Percentiles rank a stretch among this genome's conserved stretches.
These are phyloP conservation scores for Leishmania mexicana DNA, from an alignment of 208 protist species.

Conservation along the genomic window DNA sequence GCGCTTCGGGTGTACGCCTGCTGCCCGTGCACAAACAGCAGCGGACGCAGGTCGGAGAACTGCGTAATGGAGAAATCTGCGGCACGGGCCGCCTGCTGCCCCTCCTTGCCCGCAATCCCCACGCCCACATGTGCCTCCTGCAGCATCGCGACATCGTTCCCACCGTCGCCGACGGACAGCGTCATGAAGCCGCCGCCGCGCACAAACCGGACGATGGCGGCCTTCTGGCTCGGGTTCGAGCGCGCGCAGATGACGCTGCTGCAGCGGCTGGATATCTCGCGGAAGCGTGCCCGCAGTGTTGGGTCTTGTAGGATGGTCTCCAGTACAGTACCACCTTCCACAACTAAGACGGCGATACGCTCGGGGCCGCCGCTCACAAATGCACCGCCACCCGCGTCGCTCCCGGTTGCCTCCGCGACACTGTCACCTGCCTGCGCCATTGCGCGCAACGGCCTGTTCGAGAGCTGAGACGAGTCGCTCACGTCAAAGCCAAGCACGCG, in stretches of 20 bases:
- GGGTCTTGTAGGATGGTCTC: conserved; percentile 67
- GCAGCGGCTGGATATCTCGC: conserved; percentile 57
- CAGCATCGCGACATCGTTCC: conserved; percentile 97
- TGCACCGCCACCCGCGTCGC: background rate
- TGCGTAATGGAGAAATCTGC: conserved; percentile 94
- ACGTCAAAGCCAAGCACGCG: conserved; percentile 19
- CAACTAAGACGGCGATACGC: conserved; percentile 39
- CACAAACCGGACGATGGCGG: conserved; percentile 83
- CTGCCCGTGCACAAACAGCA: conserved; percentile 96
- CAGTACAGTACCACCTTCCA: conserved; percentile 71
- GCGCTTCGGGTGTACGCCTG: conserved; percentile 92
- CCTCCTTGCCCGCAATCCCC: conserved; percentile 93
- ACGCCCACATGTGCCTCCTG: conserved; percentile 94
- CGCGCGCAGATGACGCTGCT: conserved; percentile 94
- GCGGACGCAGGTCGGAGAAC: conserved; percentile 91
- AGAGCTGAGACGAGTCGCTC: conserved; percentile 10
- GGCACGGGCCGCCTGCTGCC: conserved; percentile 91
- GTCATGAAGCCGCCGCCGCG: conserved; percentile 64
- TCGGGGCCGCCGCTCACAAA: background rate
- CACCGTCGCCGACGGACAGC: conserved; percentile 96
- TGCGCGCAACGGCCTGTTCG: conserved; percentile 10
- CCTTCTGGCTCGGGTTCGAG: conserved; percentile 95
- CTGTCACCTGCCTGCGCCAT: conserved; percentile 10
- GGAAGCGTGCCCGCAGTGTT: conserved; percentile 46
- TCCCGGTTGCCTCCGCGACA: background rate